These are phyloP conservation scores for Planoprotostelium fungivorum DNA, from an alignment of 78 protist genomes.

Conservation along the genomic window DNA sequence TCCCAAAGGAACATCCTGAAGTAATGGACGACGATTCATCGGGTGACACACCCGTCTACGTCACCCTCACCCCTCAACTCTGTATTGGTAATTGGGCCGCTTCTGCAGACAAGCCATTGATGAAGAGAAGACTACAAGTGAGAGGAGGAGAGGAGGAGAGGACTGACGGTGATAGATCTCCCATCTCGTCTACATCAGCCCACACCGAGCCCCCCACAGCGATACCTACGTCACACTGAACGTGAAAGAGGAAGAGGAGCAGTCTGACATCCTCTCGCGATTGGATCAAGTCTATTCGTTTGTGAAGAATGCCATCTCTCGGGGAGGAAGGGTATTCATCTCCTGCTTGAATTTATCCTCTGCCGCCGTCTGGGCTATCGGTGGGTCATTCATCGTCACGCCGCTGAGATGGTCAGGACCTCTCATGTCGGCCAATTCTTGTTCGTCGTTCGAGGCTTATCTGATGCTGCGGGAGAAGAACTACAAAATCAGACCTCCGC, in stretches of 20 bases:
- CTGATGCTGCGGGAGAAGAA: slow-evolving; percentile 40
- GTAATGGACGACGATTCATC: background rate
- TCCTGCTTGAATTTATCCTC: background rate
- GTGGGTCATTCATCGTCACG: background rate
- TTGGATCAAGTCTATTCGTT: background rate
- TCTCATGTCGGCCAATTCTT: slow-evolving; percentile 41
- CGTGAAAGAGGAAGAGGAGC: background rate
- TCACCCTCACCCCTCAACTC: background rate
- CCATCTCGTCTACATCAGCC: background rate
- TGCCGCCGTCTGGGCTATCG: background rate
- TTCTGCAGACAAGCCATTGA: background rate
- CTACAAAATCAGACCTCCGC: slow-evolving; percentile 34
- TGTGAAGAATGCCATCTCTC: background rate
- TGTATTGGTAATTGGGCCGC: background rate
- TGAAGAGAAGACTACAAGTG: background rate
- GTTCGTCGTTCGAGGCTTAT: slow-evolving; percentile 55
- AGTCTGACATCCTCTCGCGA: background rate
- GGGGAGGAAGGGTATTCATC: background rate
- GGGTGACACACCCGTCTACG: background rate
- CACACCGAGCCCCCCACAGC: background rate
- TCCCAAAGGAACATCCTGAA: too few relatives aligned
- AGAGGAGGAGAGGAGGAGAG: background rate
- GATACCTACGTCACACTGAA: background rate
- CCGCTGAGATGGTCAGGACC: slow-evolving; percentile 21
- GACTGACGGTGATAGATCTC: background rate